A percentile compares a stretch with the other conserved stretches of the same genome.
Evolutionary conservation across 306 rosid genomes (phyloP).

Genomic region (Cucurbita ficifolia): DNA sequence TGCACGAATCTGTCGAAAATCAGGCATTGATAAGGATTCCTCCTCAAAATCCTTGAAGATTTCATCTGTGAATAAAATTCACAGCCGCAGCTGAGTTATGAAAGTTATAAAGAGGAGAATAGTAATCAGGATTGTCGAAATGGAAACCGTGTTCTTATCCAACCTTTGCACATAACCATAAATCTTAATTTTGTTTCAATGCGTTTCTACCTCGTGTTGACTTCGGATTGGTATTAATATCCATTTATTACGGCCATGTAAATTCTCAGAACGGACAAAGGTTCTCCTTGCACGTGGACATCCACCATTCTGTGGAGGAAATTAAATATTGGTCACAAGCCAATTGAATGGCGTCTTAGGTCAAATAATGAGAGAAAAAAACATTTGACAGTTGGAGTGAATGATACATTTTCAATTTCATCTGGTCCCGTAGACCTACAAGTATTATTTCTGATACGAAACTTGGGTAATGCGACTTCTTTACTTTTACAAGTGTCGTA

Average conservation of each 20-base stretch:
- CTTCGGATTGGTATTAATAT: background rate
- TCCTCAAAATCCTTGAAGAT: background rate
- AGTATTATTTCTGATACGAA: background rate
- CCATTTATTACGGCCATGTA: background rate
- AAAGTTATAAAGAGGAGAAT: background rate
- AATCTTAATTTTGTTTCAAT: background rate
- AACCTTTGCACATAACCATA: background rate
- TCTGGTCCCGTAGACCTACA: background rate
- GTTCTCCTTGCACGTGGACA: slow-evolving; percentile 3
- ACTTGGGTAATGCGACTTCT: slow-evolving; percentile 1
- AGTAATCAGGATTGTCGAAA: background rate
- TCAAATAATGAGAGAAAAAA: too few species aligned
- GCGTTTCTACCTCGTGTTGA: background rate
- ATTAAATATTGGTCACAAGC: background rate
- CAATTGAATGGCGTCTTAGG: background rate
- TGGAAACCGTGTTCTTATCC: background rate
- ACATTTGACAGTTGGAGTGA: slow-evolving; percentile 4
- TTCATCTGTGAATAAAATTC: background rate
- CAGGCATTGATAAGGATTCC: background rate
- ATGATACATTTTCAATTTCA: background rate
- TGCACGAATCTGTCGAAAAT: background rate
- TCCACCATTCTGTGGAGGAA: background rate
- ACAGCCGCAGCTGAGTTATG: background rate
- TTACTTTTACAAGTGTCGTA: background rate
- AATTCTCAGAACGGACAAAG: background rate